Base-by-base conservation (phyloP, 2,329 filamentous ascomycete species). In the Fusarium armeniacum region DNA sequence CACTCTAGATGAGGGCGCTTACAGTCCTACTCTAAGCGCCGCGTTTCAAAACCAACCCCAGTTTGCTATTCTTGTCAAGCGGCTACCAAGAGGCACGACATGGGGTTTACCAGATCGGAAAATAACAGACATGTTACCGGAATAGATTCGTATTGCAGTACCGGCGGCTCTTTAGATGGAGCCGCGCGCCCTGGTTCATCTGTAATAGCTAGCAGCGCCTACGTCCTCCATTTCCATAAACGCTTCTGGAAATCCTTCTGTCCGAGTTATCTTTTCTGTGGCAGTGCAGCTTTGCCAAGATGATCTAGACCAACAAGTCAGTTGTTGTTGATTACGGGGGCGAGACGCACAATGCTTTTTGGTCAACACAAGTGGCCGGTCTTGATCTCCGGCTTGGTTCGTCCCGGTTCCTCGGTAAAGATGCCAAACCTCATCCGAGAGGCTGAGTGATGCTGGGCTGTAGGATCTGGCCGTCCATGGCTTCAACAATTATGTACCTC, bases 21-120 rank as follows among this genome's bases (percentile, higher is more conserved):
- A 65, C 54, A 38, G 32, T 28, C 32, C 24, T 58, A 26, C 47
- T 33, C 58, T 49, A 70, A 70, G 67, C 67, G 67, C 67, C 54
- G 54, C 12, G 47, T 57, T 69, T 69, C 60, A 58, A 33, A 22
- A 58, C 43, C 40, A 49, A 67, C 61, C 67, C 67, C 32, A 38
- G 52, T 15, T 63, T 32, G 28, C 52, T 59, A 33, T 65, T 63
- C 32, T 56, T 47, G 20, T 38, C 33, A n/a, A 50, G 67, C 66
- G 66, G 38, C 62, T 53, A 59, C 33, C 40, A n/a, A 41, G 22
- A 53, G 40, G 18, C 26, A 56, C n/a, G 36, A 45, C 45, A 58
- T 45, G 44, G 26, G 36, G 32, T 16, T 41, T 36, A 8, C 28
- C 36, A 40, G 40, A 24, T 55, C 44, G 28, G 57, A 16, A 16